Conservation (phyloP, 768 basidiomycete species). For the Saitozyma sp. region DNA sequence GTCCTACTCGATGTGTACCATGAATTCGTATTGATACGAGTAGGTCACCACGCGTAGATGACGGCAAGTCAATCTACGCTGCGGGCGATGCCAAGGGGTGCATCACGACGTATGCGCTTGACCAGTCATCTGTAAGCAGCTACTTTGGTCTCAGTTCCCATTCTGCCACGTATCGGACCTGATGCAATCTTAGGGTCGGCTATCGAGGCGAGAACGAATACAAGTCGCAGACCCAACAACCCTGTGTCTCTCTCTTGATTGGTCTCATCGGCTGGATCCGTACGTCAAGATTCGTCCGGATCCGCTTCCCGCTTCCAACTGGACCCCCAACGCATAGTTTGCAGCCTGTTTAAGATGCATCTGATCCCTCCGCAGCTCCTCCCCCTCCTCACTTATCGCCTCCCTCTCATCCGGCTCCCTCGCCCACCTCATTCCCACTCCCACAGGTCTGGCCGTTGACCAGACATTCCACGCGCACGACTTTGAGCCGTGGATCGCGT, state of each 20-base stretch:
- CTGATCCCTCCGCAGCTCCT: background rate
- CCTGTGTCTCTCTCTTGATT: conserved; percentile 89
- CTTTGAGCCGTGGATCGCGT: conserved; percentile 88
- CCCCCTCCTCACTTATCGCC: conserved; percentile 60
- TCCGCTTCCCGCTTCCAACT: background rate
- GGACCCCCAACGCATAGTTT: background rate
- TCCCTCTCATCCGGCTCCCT: conserved; percentile 81
- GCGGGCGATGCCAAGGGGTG: conserved; percentile 84
- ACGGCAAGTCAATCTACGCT: conserved; percentile 57
- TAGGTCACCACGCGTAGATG: conserved; percentile 21
- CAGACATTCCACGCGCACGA: conserved; percentile 84
- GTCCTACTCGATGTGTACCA: background rate
- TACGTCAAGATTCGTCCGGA: conserved; percentile 7
- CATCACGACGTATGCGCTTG: conserved; percentile 66
- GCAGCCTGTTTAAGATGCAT: no score
- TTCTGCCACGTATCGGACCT: background rate
- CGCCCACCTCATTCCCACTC: conserved; percentile 58
- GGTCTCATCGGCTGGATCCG: conserved; percentile 66
- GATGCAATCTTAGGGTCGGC: conserved; percentile 16
- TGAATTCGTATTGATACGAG: background rate
- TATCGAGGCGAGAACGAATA: conserved; percentile 43
- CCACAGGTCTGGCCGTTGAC: conserved; percentile 57
- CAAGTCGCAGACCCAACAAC: conserved; percentile 58
- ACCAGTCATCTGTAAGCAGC: conserved; percentile 57
- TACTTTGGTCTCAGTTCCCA: background rate